Evolutionary conservation across 169 alveolate genomes (phyloP), one percentile per base, ranked within the genome.

Genomic region (Cryptosporidium ubiquitum): DNA sequence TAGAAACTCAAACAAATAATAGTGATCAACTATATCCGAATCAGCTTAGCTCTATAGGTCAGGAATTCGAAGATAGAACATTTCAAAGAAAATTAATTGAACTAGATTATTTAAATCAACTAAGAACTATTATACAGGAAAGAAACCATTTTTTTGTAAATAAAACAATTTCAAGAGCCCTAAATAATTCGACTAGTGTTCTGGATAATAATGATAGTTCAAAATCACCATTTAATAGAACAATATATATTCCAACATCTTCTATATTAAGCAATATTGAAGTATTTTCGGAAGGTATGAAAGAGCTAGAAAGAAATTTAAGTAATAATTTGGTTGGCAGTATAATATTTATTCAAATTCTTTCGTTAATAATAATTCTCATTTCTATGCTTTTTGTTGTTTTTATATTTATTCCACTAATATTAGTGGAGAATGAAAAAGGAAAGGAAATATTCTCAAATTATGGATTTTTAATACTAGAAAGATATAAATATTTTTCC

Each of bases 201-300:
- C 16, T 55, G 2, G 5, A 26, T 20, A 2, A 6, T 9, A 23
- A 23, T 55, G n/a, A 26, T 23, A 14, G n/a, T n/a, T 55, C 3
- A 16, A 55, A 55, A 26, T 55, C 66, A 55, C 35, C 66, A 20
- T 55, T 55, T 26, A 55, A 5, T 35, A 79, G 89, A 79, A 79
- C 89, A 64, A 79, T 79, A 18, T 79, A 79, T 64, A 14, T 79
- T 29, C 89, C 89, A 20, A 79, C 89, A 6, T 79, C 89, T 9
- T 69, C 60, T n/a, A 14, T 79, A 37, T 47, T 79, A 61, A 79
- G 49, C 26, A 64, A 33, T 44, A 64, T 79, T 61, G 52, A 79
- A 44, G 89, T 79, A 10, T 79, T 61, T 79, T 44, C 75, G 6
- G 69, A 23, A 29, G 89, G 89, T 23, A 79, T 79, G 75, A 79